Conservation (phyloP, 2,329 filamentous ascomycete species). For the Ceratocystiopsis brevicomis region DNA sequence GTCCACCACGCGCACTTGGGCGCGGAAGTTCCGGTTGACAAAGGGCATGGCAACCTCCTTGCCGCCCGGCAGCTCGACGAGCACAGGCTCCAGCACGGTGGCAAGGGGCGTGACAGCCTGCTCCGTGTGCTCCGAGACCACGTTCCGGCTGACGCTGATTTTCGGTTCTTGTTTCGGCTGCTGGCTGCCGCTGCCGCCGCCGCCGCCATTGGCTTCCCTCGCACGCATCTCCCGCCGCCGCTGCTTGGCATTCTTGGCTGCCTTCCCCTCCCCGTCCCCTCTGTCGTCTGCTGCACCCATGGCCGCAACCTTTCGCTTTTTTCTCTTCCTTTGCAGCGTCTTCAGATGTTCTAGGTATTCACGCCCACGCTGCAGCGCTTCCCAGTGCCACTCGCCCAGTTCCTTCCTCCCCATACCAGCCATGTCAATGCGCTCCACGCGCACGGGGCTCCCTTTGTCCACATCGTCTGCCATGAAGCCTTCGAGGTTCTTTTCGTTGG, state of each 20-base stretch:
- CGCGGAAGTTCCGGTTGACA: slow-evolving; percentile 50
- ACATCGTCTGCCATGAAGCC: background rate
- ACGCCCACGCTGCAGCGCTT: no score
- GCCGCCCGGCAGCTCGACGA: slow-evolving; percentile 23
- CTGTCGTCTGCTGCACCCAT: no score
- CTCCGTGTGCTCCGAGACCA: slow-evolving; percentile 27
- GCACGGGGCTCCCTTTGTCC: background rate
- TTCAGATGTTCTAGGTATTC: no score
- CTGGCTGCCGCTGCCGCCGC: slow-evolving; percentile 1
- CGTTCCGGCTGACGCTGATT: slow-evolving; percentile 1
- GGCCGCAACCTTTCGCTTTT: no score
- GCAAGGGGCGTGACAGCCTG: slow-evolving; percentile 18
- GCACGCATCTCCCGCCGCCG: background rate
- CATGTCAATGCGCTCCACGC: no score
- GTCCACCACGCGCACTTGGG: slow-evolving; percentile 60
- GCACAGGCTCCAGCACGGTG: slow-evolving; percentile 21
- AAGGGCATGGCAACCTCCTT: slow-evolving; percentile 40
- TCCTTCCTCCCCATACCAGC: no score
- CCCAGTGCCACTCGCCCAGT: no score
- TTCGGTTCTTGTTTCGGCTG: slow-evolving; percentile 10
- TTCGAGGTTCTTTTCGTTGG: slow-evolving; percentile 6
- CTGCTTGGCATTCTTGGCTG: background rate
- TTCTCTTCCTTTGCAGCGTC: no score
- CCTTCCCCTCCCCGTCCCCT: no score
- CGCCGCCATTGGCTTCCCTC: background rate